Evolutionary conservation across 345 rosid species (phyloP).

Genomic region (Nasturtium officinale): DNA sequence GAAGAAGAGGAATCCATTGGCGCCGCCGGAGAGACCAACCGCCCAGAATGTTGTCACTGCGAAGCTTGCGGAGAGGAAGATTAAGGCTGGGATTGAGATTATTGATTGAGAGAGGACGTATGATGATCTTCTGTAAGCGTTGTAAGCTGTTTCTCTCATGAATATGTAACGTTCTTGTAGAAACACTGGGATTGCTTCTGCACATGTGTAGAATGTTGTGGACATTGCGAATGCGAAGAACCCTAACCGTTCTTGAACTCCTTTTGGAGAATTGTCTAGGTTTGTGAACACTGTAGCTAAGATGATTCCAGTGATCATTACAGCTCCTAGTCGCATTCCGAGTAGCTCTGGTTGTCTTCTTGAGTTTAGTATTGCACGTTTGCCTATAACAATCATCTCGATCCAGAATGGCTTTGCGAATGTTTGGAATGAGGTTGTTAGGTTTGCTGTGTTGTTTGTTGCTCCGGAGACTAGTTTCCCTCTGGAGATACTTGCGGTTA

Average conservation of each 20-base stretch:
- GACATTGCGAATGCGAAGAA: conserved; percentile 97
- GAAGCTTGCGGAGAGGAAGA: conserved; percentile 68
- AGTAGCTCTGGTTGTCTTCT: conserved; percentile 81
- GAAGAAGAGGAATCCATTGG: conserved; percentile 71
- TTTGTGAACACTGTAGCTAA: conserved; percentile 80
- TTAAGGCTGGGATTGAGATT: conserved; percentile 66
- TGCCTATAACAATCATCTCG: conserved; percentile 76
- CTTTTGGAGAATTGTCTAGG: conserved; percentile 81
- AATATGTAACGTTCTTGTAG: conserved; percentile 91
- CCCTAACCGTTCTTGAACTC: conserved; percentile 81
- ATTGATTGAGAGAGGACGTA: conserved; percentile 85
- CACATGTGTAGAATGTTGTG: conserved; percentile 92
- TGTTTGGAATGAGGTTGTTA: conserved; percentile 59
- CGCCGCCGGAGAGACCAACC: conserved; percentile 78
- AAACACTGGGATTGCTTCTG: conserved; percentile 89
- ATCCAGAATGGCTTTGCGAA: conserved; percentile 86
- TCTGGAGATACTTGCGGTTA: conserved; percentile 67
- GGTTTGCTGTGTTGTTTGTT: conserved; percentile 41
- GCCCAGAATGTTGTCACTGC: conserved; percentile 76
- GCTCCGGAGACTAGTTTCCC: conserved; percentile 89
- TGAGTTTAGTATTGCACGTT: conserved; percentile 69
- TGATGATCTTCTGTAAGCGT: conserved; percentile 87
- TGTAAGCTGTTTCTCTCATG: conserved; percentile 96
- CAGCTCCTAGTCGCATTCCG: conserved; percentile 76
- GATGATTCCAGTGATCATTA: conserved; percentile 80